Evolutionary conservation across 352 stramenopile species (phyloP), one percentile per base, ranked within the genome.

Genomic region (Blastocystis sp.): DNA sequence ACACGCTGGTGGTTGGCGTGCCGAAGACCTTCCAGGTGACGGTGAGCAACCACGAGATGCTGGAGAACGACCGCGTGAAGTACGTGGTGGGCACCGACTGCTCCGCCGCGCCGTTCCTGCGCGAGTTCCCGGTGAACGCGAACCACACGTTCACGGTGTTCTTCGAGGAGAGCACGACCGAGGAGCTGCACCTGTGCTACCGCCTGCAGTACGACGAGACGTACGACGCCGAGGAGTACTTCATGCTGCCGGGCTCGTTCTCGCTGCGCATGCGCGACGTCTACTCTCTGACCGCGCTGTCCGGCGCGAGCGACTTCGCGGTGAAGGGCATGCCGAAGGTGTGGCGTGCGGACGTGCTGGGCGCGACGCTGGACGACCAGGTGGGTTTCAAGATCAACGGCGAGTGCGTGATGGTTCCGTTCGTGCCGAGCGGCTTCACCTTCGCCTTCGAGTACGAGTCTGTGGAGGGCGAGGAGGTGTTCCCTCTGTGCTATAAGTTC

Each of bases 391-490:
- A 84, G n/a, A 84, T 84, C 60, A 84, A 84, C 48, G 74, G 74
- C 14, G 52, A 69, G 60, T 84, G 74, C 40, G 54, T 52, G 74
- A 57, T 84, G 74, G 57, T 64, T 43, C 52, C 21, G 2, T 84
- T 69, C 40, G 57, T 69, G n/a, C 21, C 40, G 19, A 68, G 54
- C 45, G 74, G 74, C 24, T 84, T 84, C 57, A 69, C 48, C 14
- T 84, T 68, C 57, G 66, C 74, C 3, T 84, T 84, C 57, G 1
- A 84, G 3, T 84, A 84, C 66, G 74, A 84, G 48, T 84, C 74
- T 68, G 74, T 84, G 57, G 74, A 84, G 57, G 74, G 74, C 65
- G 74, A 84, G 54, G 74, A 84, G 74, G 74, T 84, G 54, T 84
- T 84, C 74, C 74, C 74, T 84, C 74, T 84, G 14, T 84, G 74